A percentile compares a stretch with the other conserved stretches of the same genome.
phyloP scores from a whole-genome alignment of 2,329 filamentous ascomycete genomes.

The Bipolaris sorokiniana region DNA sequence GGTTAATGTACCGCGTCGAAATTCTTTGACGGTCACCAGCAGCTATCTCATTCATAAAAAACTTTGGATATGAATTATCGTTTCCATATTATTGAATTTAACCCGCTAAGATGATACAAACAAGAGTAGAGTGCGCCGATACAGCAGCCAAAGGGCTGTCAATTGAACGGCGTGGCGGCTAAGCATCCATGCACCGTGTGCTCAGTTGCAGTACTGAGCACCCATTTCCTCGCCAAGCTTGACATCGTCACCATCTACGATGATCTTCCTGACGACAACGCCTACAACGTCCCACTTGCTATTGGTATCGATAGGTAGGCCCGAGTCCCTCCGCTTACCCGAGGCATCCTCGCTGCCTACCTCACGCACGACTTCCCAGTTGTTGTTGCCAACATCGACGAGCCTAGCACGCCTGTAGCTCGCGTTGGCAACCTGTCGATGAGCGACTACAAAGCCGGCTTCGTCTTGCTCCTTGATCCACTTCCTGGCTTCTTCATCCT shows the following conservation, averaged over 20 bases:
- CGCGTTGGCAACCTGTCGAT: slow-evolving; percentile 41
- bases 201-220: slow-evolving; percentile 35
- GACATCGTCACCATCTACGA: slow-evolving; percentile 35
- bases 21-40: too few relatives aligned
- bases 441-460: slow-evolving; percentile 42
- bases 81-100: neutral
- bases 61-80: neutral
- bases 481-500: slow-evolving; percentile 28
- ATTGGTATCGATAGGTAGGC: slow-evolving; percentile 39
- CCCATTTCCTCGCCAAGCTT: slow-evolving; percentile 43
- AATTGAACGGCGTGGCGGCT: neutral
- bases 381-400: slow-evolving; percentile 37
- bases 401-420: slow-evolving; percentile 46
- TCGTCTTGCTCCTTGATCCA: slow-evolving; percentile 41
- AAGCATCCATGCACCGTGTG: neutral
- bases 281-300: slow-evolving; percentile 46
- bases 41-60: neutral
- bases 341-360: slow-evolving; percentile 34
- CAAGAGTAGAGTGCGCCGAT: neutral
- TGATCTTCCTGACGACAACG: slow-evolving; percentile 40
- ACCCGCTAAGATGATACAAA: neutral
- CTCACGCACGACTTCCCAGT: slow-evolving; percentile 43
- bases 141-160: neutral
- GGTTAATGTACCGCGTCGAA: too few relatives aligned
- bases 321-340: slow-evolving; percentile 42